These are phyloP conservation scores for Amanita pallidorosea DNA, from an alignment of 768 basidiomycete genomes.

Conservation along the genomic window DNA sequence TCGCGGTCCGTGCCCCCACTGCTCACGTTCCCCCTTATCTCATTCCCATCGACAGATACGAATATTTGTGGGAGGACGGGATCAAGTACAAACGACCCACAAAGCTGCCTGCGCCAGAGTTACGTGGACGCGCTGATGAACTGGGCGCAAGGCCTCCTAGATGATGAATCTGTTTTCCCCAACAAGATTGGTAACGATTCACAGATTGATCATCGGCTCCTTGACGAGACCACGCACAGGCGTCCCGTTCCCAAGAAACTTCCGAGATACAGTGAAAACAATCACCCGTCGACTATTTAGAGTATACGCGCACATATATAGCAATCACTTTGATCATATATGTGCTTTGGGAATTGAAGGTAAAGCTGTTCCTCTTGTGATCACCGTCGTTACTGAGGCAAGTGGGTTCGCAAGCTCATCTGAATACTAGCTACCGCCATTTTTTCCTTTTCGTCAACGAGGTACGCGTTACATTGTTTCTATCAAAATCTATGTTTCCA, in stretches of 20 bases:
- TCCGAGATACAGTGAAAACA: constrained; percentile 83
- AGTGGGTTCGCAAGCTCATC: constrained; percentile 53
- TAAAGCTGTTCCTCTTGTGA: constrained; percentile 19
- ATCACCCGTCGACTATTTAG: constrained; percentile 90
- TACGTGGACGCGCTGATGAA: constrained; percentile 99
- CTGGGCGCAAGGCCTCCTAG: constrained; percentile 89
- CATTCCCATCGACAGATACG: constrained; percentile 45
- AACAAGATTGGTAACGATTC: constrained; percentile 73
- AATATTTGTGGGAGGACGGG: constrained; percentile 93
- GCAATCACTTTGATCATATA: constrained; percentile 98
- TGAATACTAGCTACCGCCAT: constrained; percentile 97
- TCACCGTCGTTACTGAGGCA: not conserved
- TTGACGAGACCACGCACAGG: constrained; percentile 32
- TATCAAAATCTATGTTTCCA: constrained; percentile 2
- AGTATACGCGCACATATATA: constrained; percentile 97
- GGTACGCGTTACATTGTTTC: constrained; percentile 31
- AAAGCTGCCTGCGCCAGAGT: constrained; percentile 89
- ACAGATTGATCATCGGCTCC: not conserved
- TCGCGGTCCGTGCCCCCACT: constrained; percentile 44
- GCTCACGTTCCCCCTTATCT: not conserved
- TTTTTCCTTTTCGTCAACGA: constrained; percentile 97
- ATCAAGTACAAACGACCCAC: constrained; percentile 79
- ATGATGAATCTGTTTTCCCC: constrained; percentile 89
- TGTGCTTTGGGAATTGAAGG: constrained; percentile 98
- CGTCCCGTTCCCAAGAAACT: constrained; percentile 83